Evolutionary conservation across 1,139 yeast species (phyloP).

Genomic region (Yamadazyma blattariae): DNA sequence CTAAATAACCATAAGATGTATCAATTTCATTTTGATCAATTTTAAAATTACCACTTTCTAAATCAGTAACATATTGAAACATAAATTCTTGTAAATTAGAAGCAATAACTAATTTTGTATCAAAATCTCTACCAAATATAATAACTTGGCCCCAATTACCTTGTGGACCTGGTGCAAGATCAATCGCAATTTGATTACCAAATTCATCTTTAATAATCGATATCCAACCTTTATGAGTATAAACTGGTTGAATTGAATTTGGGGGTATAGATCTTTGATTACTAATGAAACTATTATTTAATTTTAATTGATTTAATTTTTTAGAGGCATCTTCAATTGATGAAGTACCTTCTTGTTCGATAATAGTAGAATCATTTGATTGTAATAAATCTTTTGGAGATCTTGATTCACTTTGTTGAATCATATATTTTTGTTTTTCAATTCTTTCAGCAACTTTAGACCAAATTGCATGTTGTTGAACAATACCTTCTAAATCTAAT

Average conservation of each 20-base stretch:
- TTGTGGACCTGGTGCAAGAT: conserved; percentile 58
- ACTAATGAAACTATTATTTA: conserved; percentile 37
- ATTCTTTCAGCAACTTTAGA: conserved; percentile 58
- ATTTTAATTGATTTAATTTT: conserved; percentile 7
- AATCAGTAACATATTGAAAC: conserved; percentile 44
- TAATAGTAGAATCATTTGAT: conserved; percentile 4
- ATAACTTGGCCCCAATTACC: conserved; percentile 65
- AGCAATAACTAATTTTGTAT: conserved; percentile 59
- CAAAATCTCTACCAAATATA: conserved; percentile 62
- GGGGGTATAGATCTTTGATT: conserved; percentile 58
- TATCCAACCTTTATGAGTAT: conserved; percentile 60
- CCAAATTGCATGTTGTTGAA: conserved; percentile 75
- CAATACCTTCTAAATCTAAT: conserved; percentile 66
- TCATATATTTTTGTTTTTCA: conserved; percentile 38
- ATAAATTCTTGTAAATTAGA: conserved; percentile 55
- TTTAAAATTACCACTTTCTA: conserved; percentile 51
- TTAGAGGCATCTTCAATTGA: conserved; percentile 14
- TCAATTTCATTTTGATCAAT: conserved; percentile 45
- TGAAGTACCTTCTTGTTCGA: conserved; percentile 14
- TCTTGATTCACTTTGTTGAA: conserved; percentile 25
- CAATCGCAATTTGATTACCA: conserved; percentile 63
- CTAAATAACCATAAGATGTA: conserved; percentile 30
- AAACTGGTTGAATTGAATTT: conserved; percentile 52
- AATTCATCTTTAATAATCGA: conserved; percentile 55
- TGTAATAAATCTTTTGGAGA: conserved; percentile 15